Evolutionary conservation across 1,284 basidiomycete genomes (phyloP), one percentile per base, ranked within the genome.

Genomic region (Ceratobasidium sp.): DNA sequence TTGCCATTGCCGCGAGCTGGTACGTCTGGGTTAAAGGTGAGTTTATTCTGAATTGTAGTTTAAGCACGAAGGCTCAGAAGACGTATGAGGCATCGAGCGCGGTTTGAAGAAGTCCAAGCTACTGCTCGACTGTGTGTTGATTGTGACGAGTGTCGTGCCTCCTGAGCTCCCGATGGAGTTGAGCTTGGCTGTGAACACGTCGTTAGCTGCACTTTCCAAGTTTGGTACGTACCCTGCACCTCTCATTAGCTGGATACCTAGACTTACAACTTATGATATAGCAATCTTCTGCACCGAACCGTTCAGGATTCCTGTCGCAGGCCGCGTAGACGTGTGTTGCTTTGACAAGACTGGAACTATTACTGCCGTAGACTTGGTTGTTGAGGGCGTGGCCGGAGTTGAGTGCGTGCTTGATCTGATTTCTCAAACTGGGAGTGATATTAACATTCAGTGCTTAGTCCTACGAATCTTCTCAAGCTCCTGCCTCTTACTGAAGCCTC

Each of bases 321-420:
- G 97, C 7, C 90, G 95, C 40, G 95, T 98, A 6, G 96, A 98
- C 80, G 93, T 98, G 13, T 98, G 96, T 84, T 98, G 97, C 85
- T 98, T 98, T 81, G 96, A 98, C 86, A 98, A 98, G 88, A 98
- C 96, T 0, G 97, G 96, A 43, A 98, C 96, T 0, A 97, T 98
- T 79, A 98, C 96, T 0, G 95, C 95, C 0, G 96, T 98, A 83
- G 92, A 96, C 83, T 86, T 98, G n/a, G 95, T 98, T 15, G 88
- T 98, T 0, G 95, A 98, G 83, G 97, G 96, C 78, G 89, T 98
- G 49, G 94, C 89, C 52, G 96, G 96, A 76, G 88, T 96, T 40
- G 89, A 95, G 95, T 96, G 81, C 81, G 92, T 85, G 9, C 52
- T 54, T 25, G 19, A 43, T 49, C n/a, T 54, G 13, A 29, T 13